These are phyloP conservation scores for Rhizophagus sp. DNA, from an alignment of 192 early-diverging fungal genomes.

Conservation along the genomic window DNA sequence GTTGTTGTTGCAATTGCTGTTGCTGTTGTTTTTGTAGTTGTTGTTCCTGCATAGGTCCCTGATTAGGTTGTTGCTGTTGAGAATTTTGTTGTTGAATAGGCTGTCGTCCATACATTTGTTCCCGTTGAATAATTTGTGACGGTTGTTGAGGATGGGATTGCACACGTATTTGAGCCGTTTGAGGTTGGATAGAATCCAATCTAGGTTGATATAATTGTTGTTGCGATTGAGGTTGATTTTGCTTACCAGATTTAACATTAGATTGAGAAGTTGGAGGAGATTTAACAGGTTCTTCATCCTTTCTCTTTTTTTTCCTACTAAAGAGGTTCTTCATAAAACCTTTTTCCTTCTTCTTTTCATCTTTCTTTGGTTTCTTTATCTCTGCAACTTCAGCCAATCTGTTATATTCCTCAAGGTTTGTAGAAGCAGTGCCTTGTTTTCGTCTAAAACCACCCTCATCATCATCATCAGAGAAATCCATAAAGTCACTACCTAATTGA, in stretches of 20 bases:
- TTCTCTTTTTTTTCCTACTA: constrained; percentile 11
- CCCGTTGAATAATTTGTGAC: neutral
- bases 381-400: constrained; percentile 31
- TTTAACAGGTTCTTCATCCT: neutral
- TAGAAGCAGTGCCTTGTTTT: constrained; percentile 21
- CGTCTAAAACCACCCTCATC: neutral
- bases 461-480: constrained; percentile 30
- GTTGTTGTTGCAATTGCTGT: neutral
- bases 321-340: constrained; percentile 25
- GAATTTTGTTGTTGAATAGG: neutral
- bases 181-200: neutral
- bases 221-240: neutral
- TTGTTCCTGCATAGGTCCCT: neutral
- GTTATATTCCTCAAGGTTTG: constrained; percentile 9
- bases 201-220: neutral
- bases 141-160: neutral
- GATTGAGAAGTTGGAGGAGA: neutral
- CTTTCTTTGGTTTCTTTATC: constrained; percentile 37
- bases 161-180: neutral
- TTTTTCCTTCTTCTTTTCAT: constrained; percentile 28
- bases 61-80: neutral
- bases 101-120: neutral
- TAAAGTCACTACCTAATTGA: constrained; percentile 23
- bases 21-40: neutral
- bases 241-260: neutral